A percentile compares a stretch with the other conserved stretches of the same genome.
Conservation (phyloP, 139 green algal genomes). For the Coccomyxa sp. region DNA sequence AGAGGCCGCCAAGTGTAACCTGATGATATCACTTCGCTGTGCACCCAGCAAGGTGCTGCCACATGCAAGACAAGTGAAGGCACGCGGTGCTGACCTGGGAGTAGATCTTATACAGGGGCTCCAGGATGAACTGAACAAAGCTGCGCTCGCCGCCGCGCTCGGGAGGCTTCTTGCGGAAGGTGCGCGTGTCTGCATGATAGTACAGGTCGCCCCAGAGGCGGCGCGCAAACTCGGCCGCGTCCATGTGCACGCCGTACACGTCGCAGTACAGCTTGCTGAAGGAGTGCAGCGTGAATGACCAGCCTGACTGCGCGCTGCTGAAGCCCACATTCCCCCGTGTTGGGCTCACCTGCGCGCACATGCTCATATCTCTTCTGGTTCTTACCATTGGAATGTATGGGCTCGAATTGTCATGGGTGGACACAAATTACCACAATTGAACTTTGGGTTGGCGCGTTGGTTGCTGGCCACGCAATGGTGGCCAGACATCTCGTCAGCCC, state of each 20-base stretch:
- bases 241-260: constrained; percentile 29
- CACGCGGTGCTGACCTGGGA: constrained; percentile 39
- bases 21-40: too few species aligned
- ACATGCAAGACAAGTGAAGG: not conserved
- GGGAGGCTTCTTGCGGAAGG: constrained; percentile 71
- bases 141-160: constrained; percentile 58
- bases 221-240: constrained; percentile 54
- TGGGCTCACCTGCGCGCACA: constrained; percentile 59
- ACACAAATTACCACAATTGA: not conserved
- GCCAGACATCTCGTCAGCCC: not conserved
- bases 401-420: not conserved
- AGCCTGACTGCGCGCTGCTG: constrained; percentile 63
- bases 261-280: constrained; percentile 85
- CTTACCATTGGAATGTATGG: too few species aligned
- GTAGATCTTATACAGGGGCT: constrained; percentile 97
- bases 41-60: too few species aligned
- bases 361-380: too few species aligned
- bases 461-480: not conserved
- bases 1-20: too few species aligned
- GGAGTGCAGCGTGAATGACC: constrained; percentile 88
- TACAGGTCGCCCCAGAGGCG: constrained; percentile 95
- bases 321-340: constrained; percentile 90
- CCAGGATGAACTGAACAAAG: constrained; percentile 95
- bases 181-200: constrained; percentile 71
- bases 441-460: not conserved